These are phyloP conservation scores for Candida sojae DNA, from an alignment of 1,139 yeast genomes.

Conservation along the genomic window DNA sequence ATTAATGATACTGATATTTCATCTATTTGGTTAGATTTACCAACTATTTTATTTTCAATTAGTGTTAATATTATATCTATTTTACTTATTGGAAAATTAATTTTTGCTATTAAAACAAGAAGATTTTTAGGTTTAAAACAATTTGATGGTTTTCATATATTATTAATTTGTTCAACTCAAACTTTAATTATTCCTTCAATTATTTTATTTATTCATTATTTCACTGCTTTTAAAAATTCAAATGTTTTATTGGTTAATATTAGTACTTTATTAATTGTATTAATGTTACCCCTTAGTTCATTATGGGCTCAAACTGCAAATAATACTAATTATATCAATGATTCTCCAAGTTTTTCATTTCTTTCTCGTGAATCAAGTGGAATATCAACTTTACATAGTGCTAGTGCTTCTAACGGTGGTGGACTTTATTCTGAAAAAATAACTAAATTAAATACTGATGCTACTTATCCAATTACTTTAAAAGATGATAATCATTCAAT, in stretches of 20 bases:
- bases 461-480: constrained; percentile 8
- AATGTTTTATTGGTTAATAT: constrained; percentile 22
- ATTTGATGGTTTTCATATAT: constrained; percentile 77
- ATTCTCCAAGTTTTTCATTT: constrained; percentile 22
- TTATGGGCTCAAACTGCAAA: constrained; percentile 82
- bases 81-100: constrained; percentile 61
- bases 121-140: constrained; percentile 76
- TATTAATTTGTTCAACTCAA: constrained; percentile 81
- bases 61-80: constrained; percentile 66
- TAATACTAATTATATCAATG: constrained; percentile 19
- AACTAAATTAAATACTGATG: constrained; percentile 7
- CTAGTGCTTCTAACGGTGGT: not conserved
- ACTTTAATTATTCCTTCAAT: constrained; percentile 78
- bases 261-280: constrained; percentile 40
- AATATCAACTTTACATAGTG: constrained; percentile 10
- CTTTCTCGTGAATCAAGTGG: constrained; percentile 16
- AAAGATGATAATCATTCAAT: constrained; percentile 8
- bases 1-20: not conserved
- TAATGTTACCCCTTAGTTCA: constrained; percentile 79
- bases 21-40: constrained; percentile 38
- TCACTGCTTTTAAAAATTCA: constrained; percentile 11
- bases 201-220: constrained; percentile 56
- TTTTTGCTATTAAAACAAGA: constrained; percentile 69
- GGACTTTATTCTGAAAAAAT: constrained; percentile 1
- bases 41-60: constrained; percentile 64